phyloP scores from a whole-genome alignment of 352 stramenopile species.

The Hyaloperonospora arabidopsidis region DNA sequence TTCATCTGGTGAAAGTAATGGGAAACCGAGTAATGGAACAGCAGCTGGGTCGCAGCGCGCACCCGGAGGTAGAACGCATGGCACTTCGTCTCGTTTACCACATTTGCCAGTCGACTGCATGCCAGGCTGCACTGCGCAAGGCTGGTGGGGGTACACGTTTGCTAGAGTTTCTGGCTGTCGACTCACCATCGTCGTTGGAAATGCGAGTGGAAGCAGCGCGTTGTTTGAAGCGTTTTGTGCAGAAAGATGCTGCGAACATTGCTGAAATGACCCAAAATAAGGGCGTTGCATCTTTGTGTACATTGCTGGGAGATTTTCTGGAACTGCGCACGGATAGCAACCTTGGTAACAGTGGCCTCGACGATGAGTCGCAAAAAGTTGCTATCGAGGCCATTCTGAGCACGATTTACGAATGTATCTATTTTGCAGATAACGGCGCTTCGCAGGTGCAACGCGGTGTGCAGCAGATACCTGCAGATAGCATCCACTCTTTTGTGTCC shows the following conservation, averaged over 20 bases:
- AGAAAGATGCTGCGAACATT: conserved; percentile 70
- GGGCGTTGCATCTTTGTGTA: conserved; percentile 46
- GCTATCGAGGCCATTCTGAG: conserved; percentile 67
- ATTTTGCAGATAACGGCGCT: conserved; percentile 38
- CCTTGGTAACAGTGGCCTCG: conserved; percentile 15
- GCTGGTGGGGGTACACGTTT: conserved; percentile 45
- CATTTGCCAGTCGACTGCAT: conserved; percentile 51
- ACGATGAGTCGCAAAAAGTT: conserved; percentile 54
- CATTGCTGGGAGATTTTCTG: conserved; percentile 50
- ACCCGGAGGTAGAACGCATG: conserved; percentile 60
- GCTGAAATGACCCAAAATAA: conserved; percentile 48
- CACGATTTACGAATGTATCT: conserved; percentile 69
- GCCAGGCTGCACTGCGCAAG: conserved; percentile 60
- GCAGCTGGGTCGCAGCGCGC: conserved; percentile 34
- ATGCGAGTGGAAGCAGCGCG: conserved; percentile 59
- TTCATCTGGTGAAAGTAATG: conserved; percentile 52
- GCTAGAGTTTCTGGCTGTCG: conserved; percentile 45
- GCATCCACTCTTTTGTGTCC: conserved; percentile 54
- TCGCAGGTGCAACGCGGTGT: conserved; percentile 31
- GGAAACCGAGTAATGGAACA: conserved; percentile 50
- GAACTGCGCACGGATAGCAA: conserved; percentile 31
- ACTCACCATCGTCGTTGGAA: conserved; percentile 44
- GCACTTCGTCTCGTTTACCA: conserved; percentile 69
- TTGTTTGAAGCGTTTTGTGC: conserved; percentile 66
- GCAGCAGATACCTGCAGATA: conserved; percentile 42